Conservation (phyloP, 208 protist species). For the Trypanosomatidae sp. region DNA sequence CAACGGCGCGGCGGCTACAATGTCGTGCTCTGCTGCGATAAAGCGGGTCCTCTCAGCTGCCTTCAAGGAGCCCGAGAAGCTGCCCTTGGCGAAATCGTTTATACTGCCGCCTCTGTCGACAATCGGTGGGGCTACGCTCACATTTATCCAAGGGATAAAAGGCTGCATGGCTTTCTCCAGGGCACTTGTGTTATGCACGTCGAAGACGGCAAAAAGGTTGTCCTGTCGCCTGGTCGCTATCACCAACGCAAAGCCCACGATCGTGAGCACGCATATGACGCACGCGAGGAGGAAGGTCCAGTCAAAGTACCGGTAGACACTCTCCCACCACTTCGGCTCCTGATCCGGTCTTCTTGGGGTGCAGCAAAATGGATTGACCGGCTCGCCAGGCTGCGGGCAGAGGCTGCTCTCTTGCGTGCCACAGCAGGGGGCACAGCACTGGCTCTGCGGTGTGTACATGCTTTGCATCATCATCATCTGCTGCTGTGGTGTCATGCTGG, state of each 20-base stretch:
- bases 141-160: slow-evolving; percentile 29
- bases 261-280: slow-evolving; percentile 47
- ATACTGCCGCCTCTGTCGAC: background rate
- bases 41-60: background rate
- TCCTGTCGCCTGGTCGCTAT: slow-evolving; percentile 40
- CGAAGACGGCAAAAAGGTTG: slow-evolving; percentile 59
- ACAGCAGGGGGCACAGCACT: slow-evolving; percentile 32
- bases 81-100: background rate
- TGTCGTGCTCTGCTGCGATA: background rate
- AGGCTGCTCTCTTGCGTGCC: slow-evolving; percentile 8
- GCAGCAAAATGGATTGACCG: slow-evolving; percentile 66
- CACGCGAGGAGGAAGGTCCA: slow-evolving; percentile 64
- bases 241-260: slow-evolving; percentile 55
- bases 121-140: slow-evolving; percentile 1
- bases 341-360: slow-evolving; percentile 29
- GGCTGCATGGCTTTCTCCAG: slow-evolving; percentile 40
- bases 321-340: slow-evolving; percentile 34
- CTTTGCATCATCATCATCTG: slow-evolving; percentile 27
- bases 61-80: background rate
- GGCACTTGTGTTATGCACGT: slow-evolving; percentile 25
- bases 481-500: slow-evolving; percentile 17
- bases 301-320: slow-evolving; percentile 58
- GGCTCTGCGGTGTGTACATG: slow-evolving; percentile 14
- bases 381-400: slow-evolving; percentile 41
- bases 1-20: background rate